A percentile compares a stretch with the other conserved stretches of the same genome.
phyloP scores from a whole-genome alignment of 208 protist species.

The Wallacemonas collosoma region DNA sequence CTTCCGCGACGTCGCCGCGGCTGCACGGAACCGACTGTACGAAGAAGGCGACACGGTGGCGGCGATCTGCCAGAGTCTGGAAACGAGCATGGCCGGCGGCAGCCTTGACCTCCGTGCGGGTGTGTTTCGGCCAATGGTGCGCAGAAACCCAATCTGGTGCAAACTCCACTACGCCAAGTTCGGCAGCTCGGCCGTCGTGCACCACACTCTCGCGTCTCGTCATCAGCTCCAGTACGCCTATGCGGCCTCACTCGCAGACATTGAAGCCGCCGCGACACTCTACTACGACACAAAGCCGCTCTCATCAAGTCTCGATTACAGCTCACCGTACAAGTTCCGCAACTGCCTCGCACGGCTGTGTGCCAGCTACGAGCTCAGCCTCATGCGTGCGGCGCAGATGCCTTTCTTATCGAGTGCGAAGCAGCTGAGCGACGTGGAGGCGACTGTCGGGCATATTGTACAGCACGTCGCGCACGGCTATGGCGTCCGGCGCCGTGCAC shows the following conservation, averaged over 20 bases:
- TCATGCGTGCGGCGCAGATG: conserved; percentile 63
- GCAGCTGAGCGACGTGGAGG: conserved; percentile 69
- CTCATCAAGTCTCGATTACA: conserved; percentile 75
- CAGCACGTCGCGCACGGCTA: conserved; percentile 38
- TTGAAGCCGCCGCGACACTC: conserved; percentile 72
- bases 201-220: conserved; percentile 73
- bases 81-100: conserved; percentile 54
- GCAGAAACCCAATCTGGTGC: conserved; percentile 64
- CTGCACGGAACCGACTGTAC: conserved; percentile 57
- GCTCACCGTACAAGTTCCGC: conserved; percentile 80
- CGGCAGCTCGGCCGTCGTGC: conserved; percentile 58
- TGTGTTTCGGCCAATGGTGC: conserved; percentile 53
- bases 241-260: conserved; percentile 57
- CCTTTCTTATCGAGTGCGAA: conserved; percentile 59
- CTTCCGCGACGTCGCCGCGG: conserved; percentile 52
- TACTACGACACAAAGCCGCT: conserved; percentile 86
- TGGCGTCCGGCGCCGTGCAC: conserved; percentile 61
- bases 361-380: conserved; percentile 65
- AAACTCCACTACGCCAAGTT: conserved; percentile 86
- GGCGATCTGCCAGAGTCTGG: conserved; percentile 40
- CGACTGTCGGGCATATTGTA: conserved; percentile 42
- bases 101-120: conserved; percentile 62
- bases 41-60: conserved; percentile 37
- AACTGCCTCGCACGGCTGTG: conserved; percentile 61
- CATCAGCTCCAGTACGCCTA: conserved; percentile 81